Base-by-base conservation (phyloP, 345 rosid genomes). In the Abelmoschus esculentus region DNA sequence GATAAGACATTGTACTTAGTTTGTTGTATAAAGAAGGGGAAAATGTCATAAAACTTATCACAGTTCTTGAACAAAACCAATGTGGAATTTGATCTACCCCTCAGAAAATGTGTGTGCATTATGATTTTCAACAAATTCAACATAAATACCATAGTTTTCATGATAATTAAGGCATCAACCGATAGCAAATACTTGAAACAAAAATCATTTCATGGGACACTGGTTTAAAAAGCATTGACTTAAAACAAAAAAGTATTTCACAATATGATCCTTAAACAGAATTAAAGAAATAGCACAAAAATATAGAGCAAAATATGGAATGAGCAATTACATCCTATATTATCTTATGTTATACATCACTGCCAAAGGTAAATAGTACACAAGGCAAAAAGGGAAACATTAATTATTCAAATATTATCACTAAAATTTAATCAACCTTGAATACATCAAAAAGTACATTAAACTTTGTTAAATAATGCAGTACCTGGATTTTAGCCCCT, bases 401-500 rank as follows among this genome's bases (percentile, higher is more conserved):
- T 28, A 53, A 53, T 19, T 34, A 19, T 34, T 36, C 60, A 55
- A 36, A 19, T 18, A 6, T 10, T 13, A 53, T 34, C 12, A 52
- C 52, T 11, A 55, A 36, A 55, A 53, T 17, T 64, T 38, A 34
- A 62, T 12, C 17, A 42, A 63, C 70, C 44, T 18, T 9, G 9
- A 61, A 50, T 7, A n/a, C 1, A 1, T 47, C 17, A 54, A 61
- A 3, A 55, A 32, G n/a, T 47, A 54, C 38, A 50, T 62, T 52
- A 71, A 15, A 7, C 61, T n/a, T 40, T 9, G n/a, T 15, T 61
- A 62, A 9, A 55, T 54, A 72, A 38, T 15, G 14, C 3, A 29
- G 56, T 77, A 95, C 99, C 97, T 91, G 98, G 81, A 91, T 85
- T 88, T 91, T 91, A 72, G 99, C 99, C 76, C 99, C 99, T 77